Base-by-base conservation (phyloP, 768 basidiomycete genomes). In the Lentinula raphanica region DNA sequence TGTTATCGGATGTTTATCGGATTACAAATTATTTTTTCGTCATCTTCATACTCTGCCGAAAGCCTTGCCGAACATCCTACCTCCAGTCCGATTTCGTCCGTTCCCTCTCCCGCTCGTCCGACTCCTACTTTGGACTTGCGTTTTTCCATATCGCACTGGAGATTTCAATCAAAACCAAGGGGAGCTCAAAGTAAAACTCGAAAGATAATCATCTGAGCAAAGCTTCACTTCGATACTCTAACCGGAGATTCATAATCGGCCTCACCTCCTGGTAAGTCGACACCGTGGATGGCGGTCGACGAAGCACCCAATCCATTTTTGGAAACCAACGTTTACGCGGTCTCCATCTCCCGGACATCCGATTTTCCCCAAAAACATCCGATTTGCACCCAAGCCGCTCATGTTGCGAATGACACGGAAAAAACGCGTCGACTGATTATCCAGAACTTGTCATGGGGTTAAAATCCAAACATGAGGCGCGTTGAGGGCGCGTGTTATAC, bases 361-460 rank as follows among this genome's bases (percentile, higher is more conserved):
- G 17, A 29, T 13, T 9, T 48, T 9, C 28, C 17, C 46, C 21
- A 49, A 31, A 27, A 31, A 27, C 48, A 31, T 29, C 27, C 32
- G 48, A 29, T 29, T 27, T n/a, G n/a, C n/a, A n/a, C 19, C 8
- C 19, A 36, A n/a, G 8, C 19, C 31, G 7, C 7, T 9, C 9
- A 27, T 35, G 32, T 50, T 50, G 49, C 49, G 49, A 32, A 35
- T 35, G 19, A 50, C 49, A 50, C 49, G 49, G 49, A 35, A 50
- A 35, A 50, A 8, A n/a, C 21, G 28, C 45, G 28, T 21, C 21
- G n/a, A 25, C 9, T 9, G n/a, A 15, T 44, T 5, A 19, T 44
- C 17, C 23, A 28, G 45, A n/a, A 23, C 13, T 48, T 25, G 25
- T 25, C 45, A 48, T 25, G 45, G 45, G 23, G 25, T 29, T 11